A percentile compares a stretch with the other conserved stretches of the same genome.
phyloP scores from a whole-genome alignment of 2,329 filamentous ascomycete species.

The Fusarium veterinarium region DNA sequence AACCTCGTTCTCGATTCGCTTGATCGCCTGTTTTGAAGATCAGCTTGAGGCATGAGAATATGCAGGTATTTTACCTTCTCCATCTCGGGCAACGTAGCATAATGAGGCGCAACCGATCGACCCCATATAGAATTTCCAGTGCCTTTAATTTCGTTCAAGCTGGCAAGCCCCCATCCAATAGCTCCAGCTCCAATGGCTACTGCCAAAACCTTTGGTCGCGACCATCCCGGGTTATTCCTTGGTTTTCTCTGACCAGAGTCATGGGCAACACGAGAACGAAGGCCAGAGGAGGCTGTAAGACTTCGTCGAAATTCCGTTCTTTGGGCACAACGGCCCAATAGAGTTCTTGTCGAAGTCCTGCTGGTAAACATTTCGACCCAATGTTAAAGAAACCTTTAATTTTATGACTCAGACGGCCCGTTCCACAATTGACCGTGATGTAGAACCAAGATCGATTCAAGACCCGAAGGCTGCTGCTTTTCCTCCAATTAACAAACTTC shows the following conservation, averaged over 20 bases:
- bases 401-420: neutral
- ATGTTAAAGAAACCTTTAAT: neutral
- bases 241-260: conserved; percentile 5
- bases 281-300: conserved; percentile 22
- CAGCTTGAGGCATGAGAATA: neutral
- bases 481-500: neutral
- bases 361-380: conserved; percentile 30
- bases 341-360: conserved; percentile 27
- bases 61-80: conserved; percentile 49
- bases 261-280: conserved; percentile 15
- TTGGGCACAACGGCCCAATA: conserved; percentile 31
- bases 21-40: conserved; percentile 59
- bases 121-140: conserved; percentile 25
- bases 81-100: conserved; percentile 58
- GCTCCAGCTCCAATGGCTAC: conserved; percentile 54
- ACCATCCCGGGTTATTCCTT: conserved; percentile 38
- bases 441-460: conserved; percentile 23
- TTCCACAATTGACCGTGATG: conserved; percentile 15
- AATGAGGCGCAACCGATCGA: conserved; percentile 45
- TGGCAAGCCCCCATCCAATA: conserved; percentile 56
- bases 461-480: conserved; percentile 12
- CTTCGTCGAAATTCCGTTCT: conserved; percentile 20
- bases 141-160: conserved; percentile 34
- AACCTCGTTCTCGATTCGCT: conserved; percentile 63
- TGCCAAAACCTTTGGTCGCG: conserved; percentile 50